Base-by-base conservation (phyloP, 805 yeast genomes). In the Candida gorgasii region DNA sequence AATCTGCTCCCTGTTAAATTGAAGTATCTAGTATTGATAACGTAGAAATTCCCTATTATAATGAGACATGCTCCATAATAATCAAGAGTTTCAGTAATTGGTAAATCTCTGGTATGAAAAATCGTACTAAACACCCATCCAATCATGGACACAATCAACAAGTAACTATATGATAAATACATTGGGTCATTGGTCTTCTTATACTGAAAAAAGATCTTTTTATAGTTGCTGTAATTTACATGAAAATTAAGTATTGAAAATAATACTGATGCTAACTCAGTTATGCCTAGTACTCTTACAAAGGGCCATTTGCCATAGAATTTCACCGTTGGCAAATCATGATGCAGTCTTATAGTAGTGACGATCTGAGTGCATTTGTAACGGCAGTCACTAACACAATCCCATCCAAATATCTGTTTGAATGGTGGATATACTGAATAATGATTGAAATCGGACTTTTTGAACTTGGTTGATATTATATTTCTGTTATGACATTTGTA, bases 221-320 rank as follows among this genome's bases (percentile, higher is more conserved):
- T 34, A 24, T 61, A 48, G 43, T 61, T 66, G 18, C 39, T 44
- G 42, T 58, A 64, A 48, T 67, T 66, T 39, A 62, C 61, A 32
- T 57, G 54, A n/a, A 69, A 58, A 42, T 70, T 70, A 8, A 61
- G 65, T 15, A 63, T 17, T 8, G 72, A 65, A 42, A 70, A 67
- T 5, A 68, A 22, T 11, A 57, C 57, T 29, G 70, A 63, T 26
- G 59, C 57, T 19, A 67, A 22, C 43, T 70, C 75, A 18, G 68
- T 66, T 16, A 63, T 51, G 1, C 73, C 74, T 23, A 61, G 53
- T 1, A 69, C 51, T 22, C 74, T 51, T 5, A 38, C 43, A 40
- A 70, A 70, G 4, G 75, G 75, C 75, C 75, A 70, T 47, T 70
- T 70, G 4, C 75, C 75, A 37, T 57, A 54, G 46, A 68, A 70